Base-by-base conservation (phyloP, 768 basidiomycete genomes). In the Gloeophyllum trabeum region DNA sequence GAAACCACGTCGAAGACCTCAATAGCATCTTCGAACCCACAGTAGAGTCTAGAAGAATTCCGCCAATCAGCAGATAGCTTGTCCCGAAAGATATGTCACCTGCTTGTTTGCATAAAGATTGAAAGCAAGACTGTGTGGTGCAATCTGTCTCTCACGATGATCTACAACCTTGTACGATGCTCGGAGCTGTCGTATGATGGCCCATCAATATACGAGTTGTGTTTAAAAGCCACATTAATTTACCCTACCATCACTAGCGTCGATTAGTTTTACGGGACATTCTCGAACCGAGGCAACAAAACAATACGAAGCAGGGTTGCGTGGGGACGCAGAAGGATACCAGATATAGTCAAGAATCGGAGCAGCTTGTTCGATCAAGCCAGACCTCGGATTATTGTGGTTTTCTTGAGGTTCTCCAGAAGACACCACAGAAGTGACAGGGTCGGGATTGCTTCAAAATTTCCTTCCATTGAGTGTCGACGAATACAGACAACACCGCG, bases 101-200 rank as follows among this genome's bases (percentile, higher is more conserved):
- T 43, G 91, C 91, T 70, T 81, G 25, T 78, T 66, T 0, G 75
- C 78, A 4, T 72, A 61, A 1, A 68, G 57, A 50, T 87, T 86
- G 60, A 96, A 97, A 0, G 81, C 70, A 45, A 97, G 65, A 49
- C 77, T 76, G 42, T 90, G 83, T 0, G 94, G 92, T 0, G 89
- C 91, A 30, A 96, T 67, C 42, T 88, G 78, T 24, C 92, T 74
- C 61, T 97, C 94, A n/a, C 84, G 69, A 52, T 98, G 93, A 57
- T 97, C 92, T 6, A 97, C 73, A 28, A 97, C 94, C 30, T 70
- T 69, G 58, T 98, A 97, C 1, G 89, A 92, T 0, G 92, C 94
- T 14, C 93, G 76, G 16, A 89, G 72, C 93, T 96, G 54, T 18
- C 13, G 1, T 5, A 28, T 14, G 48, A 42, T 40, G 26, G 28